Evolutionary conservation across 2,329 filamentous ascomycete species (phyloP), one percentile per base, ranked within the genome.

Genomic region (Alternaria postmessia): DNA sequence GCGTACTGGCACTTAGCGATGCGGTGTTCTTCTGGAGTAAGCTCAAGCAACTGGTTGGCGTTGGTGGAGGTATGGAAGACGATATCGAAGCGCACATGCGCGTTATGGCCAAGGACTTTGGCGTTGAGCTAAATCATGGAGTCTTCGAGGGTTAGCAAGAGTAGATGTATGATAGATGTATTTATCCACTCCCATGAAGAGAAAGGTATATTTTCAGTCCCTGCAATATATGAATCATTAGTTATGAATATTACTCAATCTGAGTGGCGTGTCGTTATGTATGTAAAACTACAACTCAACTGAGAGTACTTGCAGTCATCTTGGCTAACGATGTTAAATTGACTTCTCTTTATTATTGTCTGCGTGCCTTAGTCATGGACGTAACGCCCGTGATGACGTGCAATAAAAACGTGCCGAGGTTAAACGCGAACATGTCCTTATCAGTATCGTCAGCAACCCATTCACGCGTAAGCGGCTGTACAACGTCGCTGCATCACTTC

Each of bases 51-150:
- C 86, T 87, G 75, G 74, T 97, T 12, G 91, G 92, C 0, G 78
- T 89, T 3, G 93, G 94, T 0, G 85, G 88, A 9, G 94, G 94
- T 0, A 95, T 98, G 91, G 95, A 98, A 76, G 94, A 97, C 74
- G 93, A 94, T 76, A 89, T 98, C 63, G 95, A 98, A 82, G 86
- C 87, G 73, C 87, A 90, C 69, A 96, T 98, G 93, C 89, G 87
- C 79, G 87, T 85, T 58, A 91, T 97, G 84, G 94, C 94, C 1
- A 92, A 91, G 75, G 94, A 96, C 69, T 93, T 95, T 81, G 95
- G 95, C 0, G 88, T 98, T 3, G 94, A 98, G 78, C 80, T 98
- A 66, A 91, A 96, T 75, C 92, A 96, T 76, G 88, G 89, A 41
- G 86, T 97, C 3, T 97, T 97, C 80, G 92, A 96, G 57, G 94